Base-by-base conservation (phyloP, 202 grass and related monocot genomes). In the Carex sylvatica region DNA sequence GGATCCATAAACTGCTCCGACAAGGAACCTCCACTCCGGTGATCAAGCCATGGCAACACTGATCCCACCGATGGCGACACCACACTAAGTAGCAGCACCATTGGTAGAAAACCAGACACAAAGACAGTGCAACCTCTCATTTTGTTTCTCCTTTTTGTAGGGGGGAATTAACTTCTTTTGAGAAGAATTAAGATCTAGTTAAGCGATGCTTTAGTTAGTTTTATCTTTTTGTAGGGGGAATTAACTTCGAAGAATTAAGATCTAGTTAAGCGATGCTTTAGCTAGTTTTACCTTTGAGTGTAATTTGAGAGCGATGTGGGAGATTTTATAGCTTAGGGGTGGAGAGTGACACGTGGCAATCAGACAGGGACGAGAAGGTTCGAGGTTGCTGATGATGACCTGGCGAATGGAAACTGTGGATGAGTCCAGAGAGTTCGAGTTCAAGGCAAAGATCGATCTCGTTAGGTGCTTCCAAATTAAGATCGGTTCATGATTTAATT, bases 341-440 rank as follows among this genome's bases (percentile, higher is more conserved):
- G 3, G 36, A 38, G 26, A 2, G 3, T 47, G 51, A 36, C 62
- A 44, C 65, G 13, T 85, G 85, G 18, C 82, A 67, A 62, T 78
- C 35, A 75, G 75, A 64, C 75, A 74, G 54, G 58, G 15, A 53
- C 88, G 65, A 93, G 93, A 97, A 93, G 78, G 85, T 91, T 97
- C 91, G 61, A 56, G 82, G 40, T 40, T 55, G 9, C 0, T 56
- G 44, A 61, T 59, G 66, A 36, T 71, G 67, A 46, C 36, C n/a
- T 6, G 11, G 6, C 47, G 63, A 55, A 44, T 20, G 60, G 9
- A 19, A 84, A 85, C 35, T 36, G 0, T 88, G n/a, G 47, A 42
- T 6, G 33, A 13, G 31, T 55, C 70, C 1, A 52, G 24, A 64
- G 18, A 61, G 54, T n/a, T n/a, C n/a, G n/a, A n/a, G n/a, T 38